Base-by-base conservation (phyloP, 106 monocot species). In the Allium cepa region DNA sequence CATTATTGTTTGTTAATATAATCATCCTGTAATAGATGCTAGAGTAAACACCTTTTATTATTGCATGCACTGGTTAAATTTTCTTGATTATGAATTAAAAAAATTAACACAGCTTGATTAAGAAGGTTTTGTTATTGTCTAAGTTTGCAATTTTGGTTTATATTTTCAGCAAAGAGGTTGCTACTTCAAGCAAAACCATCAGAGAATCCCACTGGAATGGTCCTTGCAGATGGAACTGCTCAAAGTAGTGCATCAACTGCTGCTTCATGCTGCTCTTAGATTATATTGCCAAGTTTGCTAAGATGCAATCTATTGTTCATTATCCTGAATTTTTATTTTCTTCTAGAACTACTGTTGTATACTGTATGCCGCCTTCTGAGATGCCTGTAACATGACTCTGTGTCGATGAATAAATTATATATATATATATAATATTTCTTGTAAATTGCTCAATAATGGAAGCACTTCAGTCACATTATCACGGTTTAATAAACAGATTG, bases 91-190 rank as follows among this genome's bases (percentile, higher is more conserved):
- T 15, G 11, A 12, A 11, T 12, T 15, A 55, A 1, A 63, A 63
- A 45, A 67, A 10, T 68, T 56, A n/a, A 28, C 36, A n/a, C 36
- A 36, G 36, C 36, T 36, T 5, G 36, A 36, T 36, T 36, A 36
- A 36, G 1, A 36, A 36, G 36, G 36, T 36, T 36, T 36, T 36
- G 36, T 36, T 36, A 36, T 36, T 36, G 36, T 36, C 5, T 36
- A 36, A 36, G 36, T 36, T 26, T 6, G 53, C 7, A 55, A 3
- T 56, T 55, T 46, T 13, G 11, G 28, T 68, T 36, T 26, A 17
- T 17, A 46, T 68, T 18, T 64, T 60, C 75, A 75, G 75, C 75
- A 50, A 75, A 75, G 60, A 75, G 52, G 60, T 28, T 68, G 49
- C 52, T 68, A 50, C 53, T 55, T 68, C 68, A 68, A 50, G 75